These are phyloP conservation scores for Claviceps digitariae DNA, from an alignment of 2,329 filamentous ascomycete species.

Conservation along the genomic window DNA sequence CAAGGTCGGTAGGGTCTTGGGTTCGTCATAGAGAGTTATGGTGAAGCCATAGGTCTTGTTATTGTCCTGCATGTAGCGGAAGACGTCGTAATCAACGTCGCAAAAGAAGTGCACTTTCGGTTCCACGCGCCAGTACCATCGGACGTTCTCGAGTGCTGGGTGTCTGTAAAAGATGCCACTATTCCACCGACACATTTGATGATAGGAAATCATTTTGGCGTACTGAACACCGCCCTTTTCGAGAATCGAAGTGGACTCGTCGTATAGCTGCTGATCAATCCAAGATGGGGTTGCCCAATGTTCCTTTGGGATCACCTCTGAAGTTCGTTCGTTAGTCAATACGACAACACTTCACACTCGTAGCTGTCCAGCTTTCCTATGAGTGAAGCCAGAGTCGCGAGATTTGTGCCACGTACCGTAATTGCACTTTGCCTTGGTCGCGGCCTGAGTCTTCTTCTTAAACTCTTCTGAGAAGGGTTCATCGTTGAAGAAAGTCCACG, in stretches of 20 bases:
- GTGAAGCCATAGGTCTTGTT: constrained; percentile 99
- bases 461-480: constrained; percentile 88
- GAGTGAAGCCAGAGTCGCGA: neutral
- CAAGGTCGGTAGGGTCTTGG: constrained; percentile 69
- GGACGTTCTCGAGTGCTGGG: constrained; percentile 64
- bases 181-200: constrained; percentile 99
- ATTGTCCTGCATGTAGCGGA: constrained; percentile 93
- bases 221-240: constrained; percentile 83
- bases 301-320: constrained; percentile 81
- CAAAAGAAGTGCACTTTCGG: constrained; percentile 99
- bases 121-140: constrained; percentile 98
- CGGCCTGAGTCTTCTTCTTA: constrained; percentile 64
- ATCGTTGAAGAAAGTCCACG: constrained; percentile 99
- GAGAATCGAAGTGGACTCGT: constrained; percentile 72
- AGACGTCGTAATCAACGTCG: constrained; percentile 95
- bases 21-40: constrained; percentile 89
- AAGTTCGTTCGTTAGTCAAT: neutral
- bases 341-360: neutral
- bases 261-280: constrained; percentile 80
- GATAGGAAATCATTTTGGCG: constrained; percentile 76
- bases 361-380: neutral
- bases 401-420: constrained; percentile 57
- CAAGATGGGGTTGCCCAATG: constrained; percentile 88
- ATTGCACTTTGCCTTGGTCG: constrained; percentile 75
- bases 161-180: constrained; percentile 97